phyloP scores from a whole-genome alignment of 495 filamentous ascomycete species.

The Pyrenula aspistea region DNA sequence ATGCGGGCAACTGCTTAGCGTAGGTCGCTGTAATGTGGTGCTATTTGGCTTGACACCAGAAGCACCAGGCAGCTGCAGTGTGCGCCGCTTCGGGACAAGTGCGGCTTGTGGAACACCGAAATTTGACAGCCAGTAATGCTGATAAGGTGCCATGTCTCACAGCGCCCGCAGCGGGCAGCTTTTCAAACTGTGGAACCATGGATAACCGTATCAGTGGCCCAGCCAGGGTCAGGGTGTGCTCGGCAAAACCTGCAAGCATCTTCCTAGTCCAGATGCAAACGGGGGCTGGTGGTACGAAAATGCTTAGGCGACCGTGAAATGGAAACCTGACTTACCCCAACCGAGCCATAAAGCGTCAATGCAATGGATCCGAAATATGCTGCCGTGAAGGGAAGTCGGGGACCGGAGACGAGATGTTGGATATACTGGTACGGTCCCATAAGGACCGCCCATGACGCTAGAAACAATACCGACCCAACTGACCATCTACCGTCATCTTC shows the following conservation, averaged over 20 bases:
- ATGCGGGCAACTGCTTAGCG: not conserved
- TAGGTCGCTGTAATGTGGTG: not conserved
- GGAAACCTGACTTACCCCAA: slow-evolving; percentile 58
- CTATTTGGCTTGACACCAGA: not conserved
- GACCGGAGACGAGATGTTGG: slow-evolving; percentile 72
- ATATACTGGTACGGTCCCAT: slow-evolving; percentile 78
- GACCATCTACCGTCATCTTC: slow-evolving; percentile 62
- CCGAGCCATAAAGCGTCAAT: slow-evolving; percentile 80
- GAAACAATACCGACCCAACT: slow-evolving; percentile 78
- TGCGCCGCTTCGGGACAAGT: not conserved
- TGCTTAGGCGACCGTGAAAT: not conserved
- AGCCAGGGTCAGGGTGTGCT: not conserved
- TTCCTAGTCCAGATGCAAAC: not conserved
- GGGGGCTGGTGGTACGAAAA: not conserved
- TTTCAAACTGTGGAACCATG: not conserved
- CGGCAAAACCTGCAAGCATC: not conserved
- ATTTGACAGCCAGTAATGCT: not conserved
- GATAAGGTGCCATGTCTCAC: not conserved
- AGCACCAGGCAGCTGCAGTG: not conserved
- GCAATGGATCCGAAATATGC: slow-evolving; percentile 93
- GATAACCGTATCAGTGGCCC: not conserved
- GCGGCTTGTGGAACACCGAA: not conserved
- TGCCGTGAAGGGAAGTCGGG: slow-evolving; percentile 85
- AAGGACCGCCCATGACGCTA: slow-evolving; percentile 86
- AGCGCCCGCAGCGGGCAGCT: not conserved